Conservation (phyloP, 352 stramenopile genomes). For the Phytophthora pluvialis region DNA sequence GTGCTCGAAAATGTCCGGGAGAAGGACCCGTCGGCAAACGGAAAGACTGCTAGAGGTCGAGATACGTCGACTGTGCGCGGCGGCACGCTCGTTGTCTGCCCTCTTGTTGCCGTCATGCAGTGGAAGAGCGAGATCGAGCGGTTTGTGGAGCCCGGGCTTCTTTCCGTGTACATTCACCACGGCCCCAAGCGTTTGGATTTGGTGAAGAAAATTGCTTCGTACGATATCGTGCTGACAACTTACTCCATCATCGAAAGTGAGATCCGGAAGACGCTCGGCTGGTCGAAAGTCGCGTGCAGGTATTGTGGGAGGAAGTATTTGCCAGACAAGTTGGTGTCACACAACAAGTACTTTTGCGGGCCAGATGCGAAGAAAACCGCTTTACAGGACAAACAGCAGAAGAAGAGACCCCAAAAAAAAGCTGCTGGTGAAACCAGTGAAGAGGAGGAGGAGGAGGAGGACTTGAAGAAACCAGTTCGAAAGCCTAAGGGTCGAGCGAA, state of each 20-base stretch:
- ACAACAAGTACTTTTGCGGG: constrained; percentile 99
- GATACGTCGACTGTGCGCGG: constrained; percentile 38
- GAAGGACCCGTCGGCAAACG: constrained; percentile 10
- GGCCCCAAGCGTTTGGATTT: constrained; percentile 86
- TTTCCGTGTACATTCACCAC: constrained; percentile 97
- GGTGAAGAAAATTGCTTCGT: constrained; percentile 88
- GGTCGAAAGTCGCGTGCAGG: constrained; percentile 89
- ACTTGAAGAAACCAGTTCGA: constrained; percentile 58
- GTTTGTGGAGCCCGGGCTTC: constrained; percentile 92
- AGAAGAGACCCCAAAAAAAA: constrained; percentile 66
- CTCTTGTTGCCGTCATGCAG: constrained; percentile 96
- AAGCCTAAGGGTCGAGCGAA: constrained; percentile 44
- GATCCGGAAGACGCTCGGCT: constrained; percentile 75
- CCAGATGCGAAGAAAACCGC: constrained; percentile 94
- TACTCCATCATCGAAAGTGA: constrained; percentile 97
- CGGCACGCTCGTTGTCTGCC: constrained; percentile 97
- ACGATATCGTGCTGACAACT: constrained; percentile 99
- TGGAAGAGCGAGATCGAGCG: constrained; percentile 91
- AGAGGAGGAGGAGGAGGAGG: constrained; percentile 63
- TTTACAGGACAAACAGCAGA: constrained; percentile 89
- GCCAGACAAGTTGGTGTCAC: constrained; percentile 94
- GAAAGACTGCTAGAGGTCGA: constrained; percentile 23
- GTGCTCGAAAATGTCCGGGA: constrained; percentile 93
- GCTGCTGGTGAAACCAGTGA: constrained; percentile 73
- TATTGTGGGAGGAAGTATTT: constrained; percentile 95